These are phyloP conservation scores for Saccharomyces hybrid DNA, from an alignment of 1,139 yeast species.

Conservation along the genomic window DNA sequence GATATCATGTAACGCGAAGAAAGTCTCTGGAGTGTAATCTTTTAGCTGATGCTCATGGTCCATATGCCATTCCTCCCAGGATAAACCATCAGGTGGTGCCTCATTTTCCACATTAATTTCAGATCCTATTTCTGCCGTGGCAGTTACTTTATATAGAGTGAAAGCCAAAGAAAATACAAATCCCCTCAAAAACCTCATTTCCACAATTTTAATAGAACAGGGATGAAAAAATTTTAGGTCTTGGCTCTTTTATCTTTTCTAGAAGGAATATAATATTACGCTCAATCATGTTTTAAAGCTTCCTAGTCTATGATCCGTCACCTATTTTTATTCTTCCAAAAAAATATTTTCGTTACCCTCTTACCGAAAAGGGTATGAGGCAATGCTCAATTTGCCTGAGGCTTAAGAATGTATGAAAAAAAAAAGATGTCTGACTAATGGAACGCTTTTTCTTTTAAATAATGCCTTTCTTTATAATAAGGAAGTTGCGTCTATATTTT, in stretches of 20 bases:
- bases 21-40: constrained; percentile 64
- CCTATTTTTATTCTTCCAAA: background rate
- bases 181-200: background rate
- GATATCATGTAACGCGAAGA: constrained; percentile 75
- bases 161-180: background rate
- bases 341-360: background rate
- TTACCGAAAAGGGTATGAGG: background rate
- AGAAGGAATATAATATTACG: background rate
- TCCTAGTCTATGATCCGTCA: background rate
- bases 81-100: constrained; percentile 41
- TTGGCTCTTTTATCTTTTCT: background rate
- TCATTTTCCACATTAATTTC: constrained; percentile 29
- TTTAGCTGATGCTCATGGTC: constrained; percentile 74
- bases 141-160: constrained; percentile 1
- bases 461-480: background rate
- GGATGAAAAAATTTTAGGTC: background rate
- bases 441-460: background rate
- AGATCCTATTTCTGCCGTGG: constrained; percentile 2
- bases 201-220: background rate
- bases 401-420: background rate
- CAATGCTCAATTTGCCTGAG: background rate
- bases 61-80: constrained; percentile 90
- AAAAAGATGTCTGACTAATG: background rate
- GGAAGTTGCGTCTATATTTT: background rate
- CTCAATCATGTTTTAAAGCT: background rate